Evolutionary conservation across 768 basidiomycete genomes (phyloP).

Genomic region (Phylloporus sp.): DNA sequence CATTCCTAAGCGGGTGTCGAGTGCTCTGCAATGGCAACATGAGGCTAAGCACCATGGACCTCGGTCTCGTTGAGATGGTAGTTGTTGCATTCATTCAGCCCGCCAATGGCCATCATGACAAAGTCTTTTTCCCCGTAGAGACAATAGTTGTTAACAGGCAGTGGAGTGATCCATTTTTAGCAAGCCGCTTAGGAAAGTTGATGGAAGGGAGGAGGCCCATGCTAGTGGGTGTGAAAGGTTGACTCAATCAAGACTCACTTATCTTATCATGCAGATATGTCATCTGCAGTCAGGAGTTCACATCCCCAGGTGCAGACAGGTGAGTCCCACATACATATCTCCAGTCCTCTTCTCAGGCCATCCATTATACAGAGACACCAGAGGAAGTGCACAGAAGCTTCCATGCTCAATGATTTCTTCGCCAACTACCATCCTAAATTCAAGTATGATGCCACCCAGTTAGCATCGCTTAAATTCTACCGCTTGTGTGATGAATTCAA

Average conservation of each 20-base stretch:
- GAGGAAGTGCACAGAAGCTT: background rate
- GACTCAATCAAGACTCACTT: background rate
- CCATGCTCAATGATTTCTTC: conserved; percentile 4
- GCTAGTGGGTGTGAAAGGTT: conserved; percentile 1
- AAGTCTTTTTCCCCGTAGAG: conserved; percentile 81
- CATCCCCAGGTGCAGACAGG: background rate
- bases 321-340: background rate
- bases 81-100: conserved; percentile 91
- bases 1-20: conserved; percentile 66
- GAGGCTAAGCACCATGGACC: conserved; percentile 36
- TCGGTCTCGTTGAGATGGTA: conserved; percentile 97
- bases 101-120: conserved; percentile 92
- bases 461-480: conserved; percentile 14
- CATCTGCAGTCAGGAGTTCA: background rate
- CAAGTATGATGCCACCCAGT: conserved; percentile 5
- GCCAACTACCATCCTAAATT: background rate
- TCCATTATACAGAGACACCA: background rate
- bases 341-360: background rate
- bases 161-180: conserved; percentile 72
- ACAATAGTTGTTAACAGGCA: conserved; percentile 92
- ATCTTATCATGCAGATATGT: conserved; percentile 1
- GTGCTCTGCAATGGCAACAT: background rate
- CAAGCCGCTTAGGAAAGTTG: conserved; percentile 88
- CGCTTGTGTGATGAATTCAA: conserved; percentile 11
- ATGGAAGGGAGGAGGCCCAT: conserved; percentile 81